Conservation (phyloP, 2,329 filamentous ascomycete genomes). For the Xylariaceae sp. region DNA sequence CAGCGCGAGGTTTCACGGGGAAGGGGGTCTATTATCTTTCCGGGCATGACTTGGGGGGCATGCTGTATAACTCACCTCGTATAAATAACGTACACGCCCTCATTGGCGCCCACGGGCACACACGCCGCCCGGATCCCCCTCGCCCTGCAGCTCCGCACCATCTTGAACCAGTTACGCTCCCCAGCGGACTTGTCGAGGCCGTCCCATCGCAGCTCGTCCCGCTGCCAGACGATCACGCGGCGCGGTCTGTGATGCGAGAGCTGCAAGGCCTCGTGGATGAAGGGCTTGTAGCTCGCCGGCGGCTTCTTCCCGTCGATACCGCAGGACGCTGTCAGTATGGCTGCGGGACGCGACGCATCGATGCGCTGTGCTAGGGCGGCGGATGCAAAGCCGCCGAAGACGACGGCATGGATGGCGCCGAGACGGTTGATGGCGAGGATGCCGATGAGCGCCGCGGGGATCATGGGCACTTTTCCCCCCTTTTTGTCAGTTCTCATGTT, state of each 20-base stretch:
- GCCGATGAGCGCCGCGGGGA: slow-evolving; percentile 79
- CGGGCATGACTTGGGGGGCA: no score
- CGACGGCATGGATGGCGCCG: slow-evolving; percentile 83
- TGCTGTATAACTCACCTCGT: slow-evolving; percentile 37
- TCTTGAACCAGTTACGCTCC: slow-evolving; percentile 72
- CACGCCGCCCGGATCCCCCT: slow-evolving; percentile 65
- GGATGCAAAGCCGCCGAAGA: slow-evolving; percentile 88
- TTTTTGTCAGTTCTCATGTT: slow-evolving; percentile 8
- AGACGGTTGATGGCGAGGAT: slow-evolving; percentile 76
- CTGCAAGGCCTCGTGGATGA: slow-evolving; percentile 68
- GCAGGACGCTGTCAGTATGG: slow-evolving; percentile 82
- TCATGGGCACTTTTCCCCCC: slow-evolving; percentile 73
- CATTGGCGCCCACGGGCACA: slow-evolving; percentile 71
- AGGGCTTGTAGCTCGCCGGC: slow-evolving; percentile 67
- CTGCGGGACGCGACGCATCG: slow-evolving; percentile 69
- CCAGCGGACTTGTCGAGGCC: slow-evolving; percentile 60
- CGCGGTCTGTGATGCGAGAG: slow-evolving; percentile 65
- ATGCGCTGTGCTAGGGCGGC: slow-evolving; percentile 81
- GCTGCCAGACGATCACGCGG: slow-evolving; percentile 77
- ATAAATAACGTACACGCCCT: slow-evolving; percentile 80
- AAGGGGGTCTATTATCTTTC: no score
- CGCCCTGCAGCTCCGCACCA: slow-evolving; percentile 65
- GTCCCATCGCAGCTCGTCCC: slow-evolving; percentile 70
- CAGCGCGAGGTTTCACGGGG: background rate
- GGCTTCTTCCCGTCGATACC: slow-evolving; percentile 84